phyloP scores from a whole-genome alignment of 192 early-diverging fungal species.

The Diversispora epigaea region DNA sequence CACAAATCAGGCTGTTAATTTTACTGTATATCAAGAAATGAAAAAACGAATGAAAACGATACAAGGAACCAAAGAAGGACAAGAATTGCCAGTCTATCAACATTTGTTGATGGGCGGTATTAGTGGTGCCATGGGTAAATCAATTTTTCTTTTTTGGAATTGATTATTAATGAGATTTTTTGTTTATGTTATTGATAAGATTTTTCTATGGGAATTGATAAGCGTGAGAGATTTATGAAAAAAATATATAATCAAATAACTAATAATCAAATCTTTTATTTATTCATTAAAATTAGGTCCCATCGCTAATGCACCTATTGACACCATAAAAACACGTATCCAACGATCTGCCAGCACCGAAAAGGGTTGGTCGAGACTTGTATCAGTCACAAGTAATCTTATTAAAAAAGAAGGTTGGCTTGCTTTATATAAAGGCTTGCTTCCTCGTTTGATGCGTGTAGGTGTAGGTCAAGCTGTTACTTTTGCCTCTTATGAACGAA shows the following conservation, averaged over 20 bases:
- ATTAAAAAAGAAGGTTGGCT: constrained; percentile 83
- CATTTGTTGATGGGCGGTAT: constrained; percentile 86
- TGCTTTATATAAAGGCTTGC: constrained; percentile 95
- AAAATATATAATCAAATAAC: no score
- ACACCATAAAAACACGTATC: constrained; percentile 98
- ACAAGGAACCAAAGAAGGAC: constrained; percentile 50
- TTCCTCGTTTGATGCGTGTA: constrained; percentile 89
- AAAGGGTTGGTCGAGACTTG: constrained; percentile 79
- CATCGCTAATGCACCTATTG: constrained; percentile 93
- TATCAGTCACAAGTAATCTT: constrained; percentile 74
- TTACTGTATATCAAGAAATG: constrained; percentile 94
- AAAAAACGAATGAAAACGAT: constrained; percentile 71
- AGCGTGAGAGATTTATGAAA: no score
- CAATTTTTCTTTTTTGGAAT: constrained; percentile 29
- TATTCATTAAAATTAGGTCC: constrained; percentile 55
- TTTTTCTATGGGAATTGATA: no score
- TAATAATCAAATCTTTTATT: not conserved
- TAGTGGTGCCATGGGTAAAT: constrained; percentile 74
- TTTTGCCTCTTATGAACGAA: constrained; percentile 91
- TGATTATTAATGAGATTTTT: not conserved
- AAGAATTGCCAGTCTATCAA: constrained; percentile 88
- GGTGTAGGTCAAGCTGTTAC: constrained; percentile 97
- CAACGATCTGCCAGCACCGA: constrained; percentile 77
- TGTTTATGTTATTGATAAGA: not conserved
- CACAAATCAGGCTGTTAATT: constrained; percentile 99